Percentiles rank a stretch among this genome's conserved stretches.
phyloP scores from a whole-genome alignment of 495 filamentous ascomycete genomes.

The Talaromyces thailandensis region DNA sequence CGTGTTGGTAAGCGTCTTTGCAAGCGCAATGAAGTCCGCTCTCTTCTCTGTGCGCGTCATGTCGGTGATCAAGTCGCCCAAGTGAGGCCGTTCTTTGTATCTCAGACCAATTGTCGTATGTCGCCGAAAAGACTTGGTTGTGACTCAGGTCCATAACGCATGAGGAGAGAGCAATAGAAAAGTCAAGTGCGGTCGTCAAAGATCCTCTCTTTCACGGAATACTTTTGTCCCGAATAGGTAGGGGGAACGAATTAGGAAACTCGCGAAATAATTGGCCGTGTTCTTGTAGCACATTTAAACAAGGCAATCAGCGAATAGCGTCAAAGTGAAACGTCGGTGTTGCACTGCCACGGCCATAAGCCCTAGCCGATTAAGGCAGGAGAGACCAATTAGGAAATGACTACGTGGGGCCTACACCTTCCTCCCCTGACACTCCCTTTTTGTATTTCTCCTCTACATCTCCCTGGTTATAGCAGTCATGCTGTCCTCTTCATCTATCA shows the following conservation, averaged over 20 bases:
- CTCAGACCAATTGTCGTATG: neutral
- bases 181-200: neutral
- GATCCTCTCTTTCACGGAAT: neutral
- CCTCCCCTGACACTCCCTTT: neutral
- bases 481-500: neutral
- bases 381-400: neutral
- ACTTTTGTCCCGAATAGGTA: neutral
- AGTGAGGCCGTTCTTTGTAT: neutral
- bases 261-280: neutral
- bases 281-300: neutral
- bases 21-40: slow-evolving; percentile 15
- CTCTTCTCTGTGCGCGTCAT: slow-evolving; percentile 27
- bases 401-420: neutral
- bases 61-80: neutral
- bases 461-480: neutral
- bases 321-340: neutral
- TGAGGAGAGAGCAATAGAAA: neutral
- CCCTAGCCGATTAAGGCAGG: neutral
- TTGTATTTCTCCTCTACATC: neutral
- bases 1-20: slow-evolving; percentile 18
- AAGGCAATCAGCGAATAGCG: neutral
- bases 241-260: neutral
- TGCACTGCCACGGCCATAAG: neutral
- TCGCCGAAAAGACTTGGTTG: neutral
- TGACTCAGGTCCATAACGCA: neutral